These are phyloP conservation scores for Blepharisma japonicum DNA, from an alignment of 73 alveolate genomes.

Conservation along the genomic window DNA sequence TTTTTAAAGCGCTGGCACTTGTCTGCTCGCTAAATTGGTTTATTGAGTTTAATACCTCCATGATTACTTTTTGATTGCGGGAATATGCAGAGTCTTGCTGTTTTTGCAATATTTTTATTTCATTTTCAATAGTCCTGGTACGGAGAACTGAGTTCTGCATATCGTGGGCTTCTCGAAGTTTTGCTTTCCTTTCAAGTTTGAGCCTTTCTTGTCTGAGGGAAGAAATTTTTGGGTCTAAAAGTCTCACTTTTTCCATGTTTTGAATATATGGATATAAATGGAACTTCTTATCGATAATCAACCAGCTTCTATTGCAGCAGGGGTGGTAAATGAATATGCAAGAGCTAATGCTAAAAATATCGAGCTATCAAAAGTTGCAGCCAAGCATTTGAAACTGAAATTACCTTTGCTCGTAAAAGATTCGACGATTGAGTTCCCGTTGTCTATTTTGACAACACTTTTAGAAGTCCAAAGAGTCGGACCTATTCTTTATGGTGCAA, in stretches of 20 bases:
- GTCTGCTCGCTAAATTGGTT: not conserved
- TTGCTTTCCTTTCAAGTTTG: slow-evolving; percentile 23
- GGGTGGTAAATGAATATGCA: not conserved
- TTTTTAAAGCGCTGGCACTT: not conserved
- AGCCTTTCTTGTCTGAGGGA: slow-evolving; percentile 19
- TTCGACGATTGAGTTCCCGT: not conserved
- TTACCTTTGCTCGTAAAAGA: not conserved
- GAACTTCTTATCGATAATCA: slow-evolving; percentile 2
- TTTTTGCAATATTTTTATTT: not conserved
- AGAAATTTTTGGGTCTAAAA: too few relatives aligned
- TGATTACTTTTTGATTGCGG: slow-evolving; percentile 12
- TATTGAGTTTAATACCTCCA: not conserved
- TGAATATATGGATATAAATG: not conserved
- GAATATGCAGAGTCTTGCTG: slow-evolving; percentile 14
- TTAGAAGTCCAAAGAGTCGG: not conserved
- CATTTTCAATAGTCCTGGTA: slow-evolving; percentile 5
- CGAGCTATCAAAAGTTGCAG: slow-evolving; percentile 6
- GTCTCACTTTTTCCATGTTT: too few relatives aligned
- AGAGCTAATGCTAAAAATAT: slow-evolving; percentile 3
- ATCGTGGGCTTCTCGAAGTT: slow-evolving; percentile 17
- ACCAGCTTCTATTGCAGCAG: slow-evolving; percentile 8
- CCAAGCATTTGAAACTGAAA: not conserved
- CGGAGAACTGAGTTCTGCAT: slow-evolving; percentile 11
- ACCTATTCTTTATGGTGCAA: not conserved
- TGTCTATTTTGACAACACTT: not conserved